These are phyloP conservation scores for Colletotrichum tropicale DNA, from an alignment of 2,329 filamentous ascomycete genomes.

Conservation along the genomic window DNA sequence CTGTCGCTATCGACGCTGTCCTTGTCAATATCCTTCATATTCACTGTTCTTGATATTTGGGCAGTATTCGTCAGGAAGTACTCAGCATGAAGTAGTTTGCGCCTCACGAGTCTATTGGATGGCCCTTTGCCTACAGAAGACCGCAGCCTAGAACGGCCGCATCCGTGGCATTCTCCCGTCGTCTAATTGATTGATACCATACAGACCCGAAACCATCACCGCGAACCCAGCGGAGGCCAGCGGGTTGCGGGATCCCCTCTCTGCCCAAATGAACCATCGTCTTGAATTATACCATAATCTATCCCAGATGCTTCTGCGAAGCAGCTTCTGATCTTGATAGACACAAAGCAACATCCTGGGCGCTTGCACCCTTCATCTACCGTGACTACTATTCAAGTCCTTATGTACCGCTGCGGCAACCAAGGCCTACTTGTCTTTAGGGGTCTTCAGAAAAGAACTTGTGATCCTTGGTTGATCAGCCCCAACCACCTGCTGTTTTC, in stretches of 20 bases:
- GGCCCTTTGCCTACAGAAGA: background rate
- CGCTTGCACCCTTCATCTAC: no score
- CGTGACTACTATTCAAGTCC: no score
- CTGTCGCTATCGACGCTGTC: background rate
- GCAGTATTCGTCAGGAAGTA: background rate
- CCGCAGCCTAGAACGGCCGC: background rate
- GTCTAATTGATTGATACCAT: background rate
- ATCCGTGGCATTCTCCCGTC: background rate
- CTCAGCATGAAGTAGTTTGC: background rate
- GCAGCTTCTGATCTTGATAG: no score
- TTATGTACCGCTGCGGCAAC: no score
- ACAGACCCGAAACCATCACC: background rate
- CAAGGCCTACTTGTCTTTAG: no score
- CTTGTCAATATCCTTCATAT: background rate
- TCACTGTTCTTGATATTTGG: fast-evolving
- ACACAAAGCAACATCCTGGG: no score
- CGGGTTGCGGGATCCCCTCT: background rate
- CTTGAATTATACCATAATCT: background rate
- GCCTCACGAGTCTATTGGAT: background rate
- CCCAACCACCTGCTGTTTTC: no score
- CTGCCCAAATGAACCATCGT: background rate
- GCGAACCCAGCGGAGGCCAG: background rate
- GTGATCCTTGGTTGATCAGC: no score
- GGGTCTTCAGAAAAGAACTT: no score
- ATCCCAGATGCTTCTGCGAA: background rate